Evolutionary conservation across 257 asterid genomes (phyloP), one percentile per base, ranked within the genome.

Genomic region (Leonotis leonurus): DNA sequence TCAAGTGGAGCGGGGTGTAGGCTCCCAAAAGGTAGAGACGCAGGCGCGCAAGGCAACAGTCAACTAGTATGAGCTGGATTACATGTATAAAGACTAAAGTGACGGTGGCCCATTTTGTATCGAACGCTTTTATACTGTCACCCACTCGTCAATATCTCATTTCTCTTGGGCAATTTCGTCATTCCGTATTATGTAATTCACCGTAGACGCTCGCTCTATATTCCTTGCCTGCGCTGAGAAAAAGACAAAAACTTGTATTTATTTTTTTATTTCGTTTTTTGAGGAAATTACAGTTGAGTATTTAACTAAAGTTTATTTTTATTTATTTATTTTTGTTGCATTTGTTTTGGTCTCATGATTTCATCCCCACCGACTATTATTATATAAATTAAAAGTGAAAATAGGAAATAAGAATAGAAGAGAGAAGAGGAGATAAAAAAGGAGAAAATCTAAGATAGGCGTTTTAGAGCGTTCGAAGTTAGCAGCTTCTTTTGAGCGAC

Each of bases 31-130:
- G 54, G 62, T 61, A 75, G 14, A 70, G 81, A 62, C 73, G 80
- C 77, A 73, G 70, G 68, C 72, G 74, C 76, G 62, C 79, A n/a
- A n/a, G n/a, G 36, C 36, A 73, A 39, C 73, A 21, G 62, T 55
- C 58, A 39, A 52, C 56, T 20, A 17, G 0, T 16, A 60, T 78
- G 80, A 82, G 87, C 82, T 85, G 89, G 76, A 73, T 36, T 8
- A 22, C 36, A 46, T 55, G 69, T 55, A 55, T 55, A 33, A 55
- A 39, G 27, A 39, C 5, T 56, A 45, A 64, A 71, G 86, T 25
- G 76, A 68, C 67, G 65, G 77, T 77, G 81, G 78, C 65, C 84
- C 86, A 70, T 10, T 71, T 52, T 71, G 64, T 59, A 80, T 64
- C 82, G 70, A 71, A 60, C 56, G 75, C 37, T 66, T 16, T 20